Conservation (phyloP, 257 asterid genomes). For the Solanum etuberosum region DNA sequence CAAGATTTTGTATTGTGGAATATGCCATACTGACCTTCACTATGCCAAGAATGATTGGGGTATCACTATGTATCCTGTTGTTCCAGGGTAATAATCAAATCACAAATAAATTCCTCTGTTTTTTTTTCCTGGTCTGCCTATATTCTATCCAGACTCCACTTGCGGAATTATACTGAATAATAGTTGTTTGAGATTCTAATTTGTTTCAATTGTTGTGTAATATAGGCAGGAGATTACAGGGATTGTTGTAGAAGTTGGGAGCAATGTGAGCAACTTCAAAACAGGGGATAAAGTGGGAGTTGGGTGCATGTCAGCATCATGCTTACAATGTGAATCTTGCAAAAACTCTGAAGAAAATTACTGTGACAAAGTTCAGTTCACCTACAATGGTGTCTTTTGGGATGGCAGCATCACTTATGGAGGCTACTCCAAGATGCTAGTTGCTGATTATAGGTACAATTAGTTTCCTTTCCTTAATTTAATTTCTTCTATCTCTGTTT, state of each 20-base stretch:
- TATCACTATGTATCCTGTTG: conserved; percentile 32
- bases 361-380: conserved; percentile 60
- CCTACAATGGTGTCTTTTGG: conserved; percentile 79
- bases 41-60: conserved; percentile 34
- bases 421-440: conserved; percentile 68
- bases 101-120: not conserved
- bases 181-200: not conserved
- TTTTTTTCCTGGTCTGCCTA: not conserved
- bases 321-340: conserved; percentile 67
- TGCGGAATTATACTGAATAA: not conserved
- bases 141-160: not conserved
- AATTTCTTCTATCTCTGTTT: not conserved
- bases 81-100: conserved; percentile 25
- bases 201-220: not conserved
- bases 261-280: conserved; percentile 53
- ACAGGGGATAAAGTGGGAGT: conserved; percentile 74
- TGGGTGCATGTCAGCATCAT: conserved; percentile 80
- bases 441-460: conserved; percentile 45
- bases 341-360: conserved; percentile 55
- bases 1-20: conserved; percentile 30
- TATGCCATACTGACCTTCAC: conserved; percentile 42
- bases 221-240: conserved; percentile 83
- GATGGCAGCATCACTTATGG: conserved; percentile 90
- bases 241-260: conserved; percentile 58
- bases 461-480: not conserved